These are phyloP conservation scores for Malassezia brasiliensis DNA, from an alignment of 1,284 basidiomycete species.

Conservation along the genomic window DNA sequence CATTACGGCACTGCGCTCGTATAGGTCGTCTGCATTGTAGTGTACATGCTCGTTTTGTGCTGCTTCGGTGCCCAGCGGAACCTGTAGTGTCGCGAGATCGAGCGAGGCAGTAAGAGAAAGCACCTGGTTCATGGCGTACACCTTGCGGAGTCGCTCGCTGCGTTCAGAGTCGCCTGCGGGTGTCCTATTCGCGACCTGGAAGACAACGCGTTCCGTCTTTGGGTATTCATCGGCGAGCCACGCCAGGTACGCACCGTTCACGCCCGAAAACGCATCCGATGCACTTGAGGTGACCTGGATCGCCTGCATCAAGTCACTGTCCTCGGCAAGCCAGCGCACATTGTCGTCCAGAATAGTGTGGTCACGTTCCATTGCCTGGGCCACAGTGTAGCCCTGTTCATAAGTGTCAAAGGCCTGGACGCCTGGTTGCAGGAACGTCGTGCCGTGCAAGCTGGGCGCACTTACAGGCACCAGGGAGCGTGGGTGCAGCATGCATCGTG, in stretches of 20 bases:
- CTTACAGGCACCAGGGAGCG: constrained; percentile 32
- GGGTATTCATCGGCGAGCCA: constrained; percentile 35
- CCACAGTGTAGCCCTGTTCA: constrained; percentile 23
- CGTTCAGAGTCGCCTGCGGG: neutral
- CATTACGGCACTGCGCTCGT: constrained; percentile 30
- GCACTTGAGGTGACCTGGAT: constrained; percentile 31
- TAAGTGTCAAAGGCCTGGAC: constrained; percentile 23
- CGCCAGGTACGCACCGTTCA: constrained; percentile 26
- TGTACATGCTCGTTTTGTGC: neutral
- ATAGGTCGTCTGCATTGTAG: constrained; percentile 22
- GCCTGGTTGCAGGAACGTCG: neutral
- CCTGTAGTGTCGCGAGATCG: constrained; percentile 24
- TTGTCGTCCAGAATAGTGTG: constrained; percentile 31
- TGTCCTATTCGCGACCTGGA: constrained; percentile 7
- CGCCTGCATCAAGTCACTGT: constrained; percentile 36
- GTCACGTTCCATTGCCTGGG: constrained; percentile 27
- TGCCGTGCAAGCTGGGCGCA: constrained; percentile 7
- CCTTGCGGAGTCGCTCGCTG: constrained; percentile 9
- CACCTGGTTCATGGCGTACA: constrained; percentile 32
- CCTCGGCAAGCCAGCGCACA: constrained; percentile 40
- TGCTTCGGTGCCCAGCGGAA: constrained; percentile 17
- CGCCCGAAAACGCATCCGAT: constrained; percentile 34
- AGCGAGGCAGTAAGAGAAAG: constrained; percentile 21
- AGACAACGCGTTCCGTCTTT: constrained; percentile 27
- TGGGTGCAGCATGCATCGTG: constrained; percentile 28